A percentile compares a stretch with the other conserved stretches of the same genome.
Conservation (phyloP, 2,329 filamentous ascomycete species). For the Beauveria scarabaeidicola region DNA sequence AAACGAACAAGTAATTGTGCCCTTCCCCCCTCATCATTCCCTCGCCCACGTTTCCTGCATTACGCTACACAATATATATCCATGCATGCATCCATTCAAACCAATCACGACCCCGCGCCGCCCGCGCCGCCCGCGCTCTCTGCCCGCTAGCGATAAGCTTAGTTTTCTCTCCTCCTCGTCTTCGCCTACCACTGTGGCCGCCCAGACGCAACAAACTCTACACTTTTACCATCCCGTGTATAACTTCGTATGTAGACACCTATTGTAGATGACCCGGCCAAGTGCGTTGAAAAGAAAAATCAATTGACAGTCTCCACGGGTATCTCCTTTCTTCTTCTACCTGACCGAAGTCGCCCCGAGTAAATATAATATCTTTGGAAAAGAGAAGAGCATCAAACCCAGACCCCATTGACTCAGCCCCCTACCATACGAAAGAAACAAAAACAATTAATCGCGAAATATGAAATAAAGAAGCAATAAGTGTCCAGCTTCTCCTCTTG, state of each 20-base stretch:
- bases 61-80: too few relatives aligned
- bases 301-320: neutral
- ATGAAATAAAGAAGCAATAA: neutral
- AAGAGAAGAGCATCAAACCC: neutral
- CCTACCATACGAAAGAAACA: neutral
- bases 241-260: too few relatives aligned
- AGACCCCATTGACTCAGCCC: too few relatives aligned
- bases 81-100: too few relatives aligned
- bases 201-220: too few relatives aligned
- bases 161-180: neutral
- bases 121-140: neutral
- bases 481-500: neutral
- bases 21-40: neutral
- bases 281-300: neutral
- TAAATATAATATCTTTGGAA: neutral
- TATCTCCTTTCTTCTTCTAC: neutral
- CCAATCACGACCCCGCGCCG: too few relatives aligned
- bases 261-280: neutral
- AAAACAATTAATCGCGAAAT: neutral
- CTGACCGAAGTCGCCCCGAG: neutral
- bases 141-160: neutral
- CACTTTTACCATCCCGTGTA: neutral
- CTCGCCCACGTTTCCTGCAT: too few relatives aligned
- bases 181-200: too few relatives aligned
- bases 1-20: neutral